Base-by-base conservation (phyloP, 2,329 filamentous ascomycete species). In the Aureobasidium subglaciale region DNA sequence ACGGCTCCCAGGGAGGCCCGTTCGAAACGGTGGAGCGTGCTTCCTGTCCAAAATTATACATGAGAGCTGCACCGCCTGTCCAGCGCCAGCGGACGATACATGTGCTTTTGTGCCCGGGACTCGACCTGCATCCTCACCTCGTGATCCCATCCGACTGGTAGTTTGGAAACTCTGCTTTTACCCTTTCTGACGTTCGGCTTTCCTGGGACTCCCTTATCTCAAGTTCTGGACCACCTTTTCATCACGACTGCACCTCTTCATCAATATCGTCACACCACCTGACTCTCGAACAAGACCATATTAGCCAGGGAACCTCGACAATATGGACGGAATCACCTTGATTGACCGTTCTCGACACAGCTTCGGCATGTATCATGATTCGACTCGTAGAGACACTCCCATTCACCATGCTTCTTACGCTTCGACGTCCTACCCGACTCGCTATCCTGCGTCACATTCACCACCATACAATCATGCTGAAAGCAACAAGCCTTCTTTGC, bases 401-500 rank as follows among this genome's bases (percentile, higher is more conserved):
- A 13, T 38, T 11, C 37, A 42, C n/a, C 49, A 53, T 41, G 27
- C 38, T n/a, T 34, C 50, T 27, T 54, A 54, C 29, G 25, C 49
- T 42, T 43, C 50, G 3, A 20, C 50, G 15, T 27, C 50, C 15
- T 41, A 43, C 38, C 20, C 37, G 3, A 34, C 27, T 54, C 50
- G 38, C 15, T 49, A 49, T 15, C 38, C 48, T n/a, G 20, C 48
- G 25, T 40, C 37, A 24, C 50, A 43, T n/a, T 68, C 67, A 45
- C 67, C 65, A 29, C 66, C 66, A 7, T 68, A 68, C 55, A 57
- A 59, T 9, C 46, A 40, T 18, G 46, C 46, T 13, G 66, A 68
- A 30, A 45, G 38, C n/a, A 60, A 62, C 38, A 66, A 62, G 57
- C 67, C 65, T 27, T 67, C 65, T 1, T 55, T 69, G 16, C 67